These are phyloP conservation scores for Suillus occidentalis DNA, from an alignment of 768 basidiomycete species.

Conservation along the genomic window DNA sequence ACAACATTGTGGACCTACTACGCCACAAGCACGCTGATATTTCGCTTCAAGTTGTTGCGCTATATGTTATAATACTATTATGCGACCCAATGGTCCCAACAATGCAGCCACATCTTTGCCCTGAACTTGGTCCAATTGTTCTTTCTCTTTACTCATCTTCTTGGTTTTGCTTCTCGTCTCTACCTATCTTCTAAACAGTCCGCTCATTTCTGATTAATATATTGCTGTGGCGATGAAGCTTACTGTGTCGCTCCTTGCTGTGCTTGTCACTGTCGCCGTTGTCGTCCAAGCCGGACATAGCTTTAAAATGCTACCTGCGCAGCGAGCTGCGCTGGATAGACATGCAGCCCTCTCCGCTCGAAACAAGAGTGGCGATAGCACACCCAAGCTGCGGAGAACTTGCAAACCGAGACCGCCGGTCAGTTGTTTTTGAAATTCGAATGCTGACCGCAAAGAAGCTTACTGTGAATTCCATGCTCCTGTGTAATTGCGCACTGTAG, in stretches of 20 bases:
- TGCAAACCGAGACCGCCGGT: neutral
- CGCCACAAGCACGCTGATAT: neutral
- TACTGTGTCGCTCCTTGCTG: slow-evolving; percentile 39
- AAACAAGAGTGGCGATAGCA: slow-evolving; percentile 6
- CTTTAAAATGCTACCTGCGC: slow-evolving; percentile 28
- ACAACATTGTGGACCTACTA: neutral
- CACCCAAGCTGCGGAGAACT: slow-evolving; percentile 1
- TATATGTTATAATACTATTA: neutral
- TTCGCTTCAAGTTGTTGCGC: neutral
- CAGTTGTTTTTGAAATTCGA: neutral
- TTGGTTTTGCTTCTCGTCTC: neutral
- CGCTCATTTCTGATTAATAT: slow-evolving; percentile 17
- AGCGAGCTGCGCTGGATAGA: slow-evolving; percentile 29
- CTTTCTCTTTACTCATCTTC: neutral
- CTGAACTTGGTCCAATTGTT: neutral
- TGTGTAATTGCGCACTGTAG: neutral
- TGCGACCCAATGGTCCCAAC: neutral
- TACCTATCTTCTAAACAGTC: slow-evolving; percentile 14
- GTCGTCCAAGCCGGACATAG: slow-evolving; percentile 33
- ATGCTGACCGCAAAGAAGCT: neutral
- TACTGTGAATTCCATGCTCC: slow-evolving; percentile 1
- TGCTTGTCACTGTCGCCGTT: slow-evolving; percentile 29
- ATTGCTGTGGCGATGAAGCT: slow-evolving; percentile 41
- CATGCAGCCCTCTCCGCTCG: slow-evolving; percentile 32
- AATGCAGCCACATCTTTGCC: neutral